Conservation (phyloP, 768 basidiomycete species). For the Sistotremastrum niveocremeum region DNA sequence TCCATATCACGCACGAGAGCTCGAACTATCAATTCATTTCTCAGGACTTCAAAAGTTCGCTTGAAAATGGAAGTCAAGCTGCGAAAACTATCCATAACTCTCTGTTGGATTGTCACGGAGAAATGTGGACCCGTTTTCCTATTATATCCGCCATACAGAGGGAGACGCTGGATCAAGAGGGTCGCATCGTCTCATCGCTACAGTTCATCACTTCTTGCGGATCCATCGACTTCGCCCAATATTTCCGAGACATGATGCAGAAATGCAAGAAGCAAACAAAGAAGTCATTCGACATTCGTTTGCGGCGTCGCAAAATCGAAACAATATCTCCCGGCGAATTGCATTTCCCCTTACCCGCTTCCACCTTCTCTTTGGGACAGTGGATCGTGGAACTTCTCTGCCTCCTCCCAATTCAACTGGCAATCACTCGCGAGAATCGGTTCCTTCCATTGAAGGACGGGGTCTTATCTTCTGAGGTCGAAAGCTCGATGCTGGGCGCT, state of each 20-base stretch:
- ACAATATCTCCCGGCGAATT: background rate
- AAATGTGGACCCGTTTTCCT: conserved; percentile 50
- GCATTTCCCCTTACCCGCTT: conserved; percentile 11
- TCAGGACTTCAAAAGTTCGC: conserved; percentile 17
- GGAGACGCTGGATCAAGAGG: conserved; percentile 15
- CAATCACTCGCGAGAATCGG: conserved; percentile 42
- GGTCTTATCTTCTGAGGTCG: conserved; percentile 33
- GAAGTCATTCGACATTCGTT: conserved; percentile 34
- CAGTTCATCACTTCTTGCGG: conserved; percentile 29
- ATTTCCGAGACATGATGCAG: conserved; percentile 32
- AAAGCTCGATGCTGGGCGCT: conserved; percentile 42
- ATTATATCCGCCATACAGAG: conserved; percentile 39
- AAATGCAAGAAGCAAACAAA: conserved; percentile 34
- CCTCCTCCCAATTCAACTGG: conserved; percentile 52
- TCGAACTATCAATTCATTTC: conserved; percentile 45
- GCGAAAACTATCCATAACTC: conserved; percentile 28
- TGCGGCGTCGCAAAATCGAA: conserved; percentile 11
- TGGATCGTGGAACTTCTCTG: conserved; percentile 51
- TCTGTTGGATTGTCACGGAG: conserved; percentile 39
- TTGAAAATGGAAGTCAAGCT: conserved; percentile 5
- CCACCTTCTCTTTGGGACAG: conserved; percentile 36
- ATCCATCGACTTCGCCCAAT: conserved; percentile 22
- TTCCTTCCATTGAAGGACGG: conserved; percentile 51
- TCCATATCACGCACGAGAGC: conserved; percentile 40
- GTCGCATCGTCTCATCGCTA: conserved; percentile 13